These are phyloP conservation scores for Tetrahymena malaccensis DNA, from an alignment of 73 alveolate species.

Conservation along the genomic window DNA sequence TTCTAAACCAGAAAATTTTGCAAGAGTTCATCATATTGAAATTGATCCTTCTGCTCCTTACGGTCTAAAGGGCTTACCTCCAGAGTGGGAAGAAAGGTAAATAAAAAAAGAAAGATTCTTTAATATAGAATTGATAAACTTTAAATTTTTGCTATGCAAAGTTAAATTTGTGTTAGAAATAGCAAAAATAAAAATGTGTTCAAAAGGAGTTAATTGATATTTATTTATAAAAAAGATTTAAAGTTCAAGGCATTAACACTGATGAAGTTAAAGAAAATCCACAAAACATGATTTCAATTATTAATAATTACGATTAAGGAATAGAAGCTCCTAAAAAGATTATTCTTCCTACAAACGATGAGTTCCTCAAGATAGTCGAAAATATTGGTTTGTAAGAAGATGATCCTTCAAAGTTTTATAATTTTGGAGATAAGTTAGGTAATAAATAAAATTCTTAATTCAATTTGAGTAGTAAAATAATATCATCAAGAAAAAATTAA, in stretches of 20 bases:
- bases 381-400: constrained; percentile 7
- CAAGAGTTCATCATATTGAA: constrained; percentile 22
- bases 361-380: constrained; percentile 14
- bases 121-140: neutral
- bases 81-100: constrained; percentile 20
- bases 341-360: constrained; percentile 26
- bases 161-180: neutral
- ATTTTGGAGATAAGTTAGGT: constrained; percentile 28
- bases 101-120: neutral
- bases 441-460: neutral
- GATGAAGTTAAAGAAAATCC: constrained; percentile 23
- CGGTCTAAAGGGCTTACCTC: constrained; percentile 26
- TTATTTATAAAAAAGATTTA: neutral
- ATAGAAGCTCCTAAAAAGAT: neutral
- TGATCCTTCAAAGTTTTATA: constrained; percentile 17
- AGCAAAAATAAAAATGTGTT: neutral
- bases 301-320: constrained; percentile 11
- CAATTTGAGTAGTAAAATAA: too few relatives aligned
- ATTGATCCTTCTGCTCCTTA: constrained; percentile 14
- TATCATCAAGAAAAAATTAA: too few relatives aligned
- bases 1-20: constrained; percentile 6
- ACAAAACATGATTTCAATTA: constrained; percentile 12
- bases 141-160: neutral
- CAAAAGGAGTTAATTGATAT: neutral
- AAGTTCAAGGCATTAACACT: neutral